These are phyloP conservation scores for Gracilaria gracilis DNA, from an alignment of 23 red algal genomes.

Conservation along the genomic window DNA sequence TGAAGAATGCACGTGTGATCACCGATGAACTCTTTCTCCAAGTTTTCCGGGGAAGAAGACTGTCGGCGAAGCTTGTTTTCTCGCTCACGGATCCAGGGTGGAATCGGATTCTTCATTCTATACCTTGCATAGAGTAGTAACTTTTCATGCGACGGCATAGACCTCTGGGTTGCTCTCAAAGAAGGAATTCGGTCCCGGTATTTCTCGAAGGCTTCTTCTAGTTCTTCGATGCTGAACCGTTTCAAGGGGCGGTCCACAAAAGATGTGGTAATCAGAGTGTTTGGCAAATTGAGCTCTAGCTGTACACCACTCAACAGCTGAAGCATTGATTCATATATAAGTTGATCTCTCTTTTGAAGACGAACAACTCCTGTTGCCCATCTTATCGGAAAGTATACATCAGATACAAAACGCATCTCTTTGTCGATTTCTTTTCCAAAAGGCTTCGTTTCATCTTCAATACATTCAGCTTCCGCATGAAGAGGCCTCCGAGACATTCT, in stretches of 20 bases:
- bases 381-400: constrained; percentile 32
- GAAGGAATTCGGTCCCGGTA: constrained; percentile 16
- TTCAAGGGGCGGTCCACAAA: constrained; percentile 3
- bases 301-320: constrained; percentile 45
- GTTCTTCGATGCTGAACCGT: constrained; percentile 30
- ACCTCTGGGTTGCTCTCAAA: constrained; percentile 22
- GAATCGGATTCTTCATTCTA: constrained; percentile 35
- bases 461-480: background rate
- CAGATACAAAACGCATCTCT: constrained; percentile 8
- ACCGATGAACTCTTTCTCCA: constrained; percentile 14
- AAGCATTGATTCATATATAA: constrained; percentile 54
- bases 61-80: constrained; percentile 11
- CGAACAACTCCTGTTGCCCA: constrained; percentile 18
- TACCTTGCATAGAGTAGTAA: constrained; percentile 22
- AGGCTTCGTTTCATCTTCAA: background rate
- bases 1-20: constrained; percentile 29
- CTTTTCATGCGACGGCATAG: constrained; percentile 39
- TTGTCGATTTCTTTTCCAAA: background rate
- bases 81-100: constrained; percentile 8
- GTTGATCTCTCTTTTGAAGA: constrained; percentile 50
- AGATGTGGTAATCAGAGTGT: background rate
- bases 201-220: constrained; percentile 34
- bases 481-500: constrained; percentile 12
- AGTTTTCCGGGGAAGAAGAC: background rate
- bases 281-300: constrained; percentile 34